Conservation (phyloP, 305 asterid genomes). For the Withania somnifera region DNA sequence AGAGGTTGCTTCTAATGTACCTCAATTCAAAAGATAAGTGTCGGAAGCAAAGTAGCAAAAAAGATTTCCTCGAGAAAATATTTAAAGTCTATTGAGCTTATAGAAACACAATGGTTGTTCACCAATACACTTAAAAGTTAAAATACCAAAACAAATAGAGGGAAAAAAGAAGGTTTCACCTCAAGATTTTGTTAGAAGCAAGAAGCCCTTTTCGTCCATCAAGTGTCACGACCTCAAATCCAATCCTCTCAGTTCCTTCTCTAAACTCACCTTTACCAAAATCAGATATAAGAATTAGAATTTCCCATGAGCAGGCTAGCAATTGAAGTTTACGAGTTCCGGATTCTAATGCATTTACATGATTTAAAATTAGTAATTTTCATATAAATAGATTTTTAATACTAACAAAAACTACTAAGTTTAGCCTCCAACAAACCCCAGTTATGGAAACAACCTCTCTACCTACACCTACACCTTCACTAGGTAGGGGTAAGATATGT, state of each 20-base stretch:
- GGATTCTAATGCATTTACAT: background rate
- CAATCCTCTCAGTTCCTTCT: conserved; percentile 61
- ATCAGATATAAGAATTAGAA: background rate
- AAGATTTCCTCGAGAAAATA: background rate
- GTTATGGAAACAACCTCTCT: no score
- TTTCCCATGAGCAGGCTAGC: background rate
- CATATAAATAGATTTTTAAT: background rate
- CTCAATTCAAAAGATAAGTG: no score
- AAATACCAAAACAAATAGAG: background rate
- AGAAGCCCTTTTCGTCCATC: conserved; percentile 69
- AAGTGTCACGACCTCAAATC: conserved; percentile 72
- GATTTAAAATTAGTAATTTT: background rate
- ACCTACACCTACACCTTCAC: no score
- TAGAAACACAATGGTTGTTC: background rate
- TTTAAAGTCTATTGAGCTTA: background rate
- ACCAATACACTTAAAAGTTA: background rate
- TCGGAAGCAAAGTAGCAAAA: no score
- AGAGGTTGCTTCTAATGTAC: no score
- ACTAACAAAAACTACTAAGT: no score
- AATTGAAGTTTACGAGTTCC: background rate
- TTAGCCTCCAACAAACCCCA: no score
- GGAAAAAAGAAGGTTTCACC: conserved; percentile 20
- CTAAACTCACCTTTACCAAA: conserved; percentile 52
- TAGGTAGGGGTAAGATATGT: no score
- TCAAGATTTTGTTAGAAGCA: conserved; percentile 43